A percentile compares a stretch with the other conserved stretches of the same genome.
Evolutionary conservation across 768 basidiomycete species (phyloP).

Genomic region (Tricholoma furcatifolium): DNA sequence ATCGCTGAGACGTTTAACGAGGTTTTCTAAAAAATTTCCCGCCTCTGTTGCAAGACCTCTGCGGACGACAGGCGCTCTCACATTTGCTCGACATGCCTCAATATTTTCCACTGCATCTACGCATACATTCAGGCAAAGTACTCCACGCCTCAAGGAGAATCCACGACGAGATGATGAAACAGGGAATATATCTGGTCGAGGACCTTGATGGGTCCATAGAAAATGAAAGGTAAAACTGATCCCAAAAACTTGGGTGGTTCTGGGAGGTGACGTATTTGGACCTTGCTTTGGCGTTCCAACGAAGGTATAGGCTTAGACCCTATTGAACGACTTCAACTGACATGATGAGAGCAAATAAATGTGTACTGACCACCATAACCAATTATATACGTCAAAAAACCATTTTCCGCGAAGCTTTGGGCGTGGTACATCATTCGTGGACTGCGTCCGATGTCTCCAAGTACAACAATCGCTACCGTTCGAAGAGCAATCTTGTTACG

Average conservation of each 20-base stretch:
- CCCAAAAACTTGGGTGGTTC: conserved; percentile 57
- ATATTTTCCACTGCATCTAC: conserved; percentile 23
- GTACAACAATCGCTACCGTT: conserved; percentile 85
- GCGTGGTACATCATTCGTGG: conserved; percentile 99
- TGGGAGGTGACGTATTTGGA: conserved; percentile 67
- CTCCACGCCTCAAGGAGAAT: conserved; percentile 14
- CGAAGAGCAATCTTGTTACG: conserved; percentile 45
- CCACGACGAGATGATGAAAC: conserved; percentile 48
- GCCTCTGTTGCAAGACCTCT: not conserved
- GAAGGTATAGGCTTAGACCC: conserved; percentile 78
- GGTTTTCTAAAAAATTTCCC: conserved; percentile 8
- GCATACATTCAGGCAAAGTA: conserved; percentile 16
- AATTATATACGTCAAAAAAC: conserved; percentile 76
- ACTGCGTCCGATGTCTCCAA: conserved; percentile 94
- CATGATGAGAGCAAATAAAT: not conserved
- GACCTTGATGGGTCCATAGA: conserved; percentile 84
- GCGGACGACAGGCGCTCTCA: conserved; percentile 6
- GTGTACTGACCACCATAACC: conserved; percentile 72
- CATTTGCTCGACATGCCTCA: conserved; percentile 20
- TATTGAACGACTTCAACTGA: conserved; percentile 26
- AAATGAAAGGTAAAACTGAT: conserved; percentile 52
- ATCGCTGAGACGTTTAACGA: conserved; percentile 13
- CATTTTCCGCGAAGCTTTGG: conserved; percentile 81
- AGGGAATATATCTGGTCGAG: conserved; percentile 64
- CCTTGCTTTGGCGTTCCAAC: conserved; percentile 61